Evolutionary conservation across 352 stramenopile genomes (phyloP), one percentile per base, ranked within the genome.

Genomic region (Globisporangium okanoganense): DNA sequence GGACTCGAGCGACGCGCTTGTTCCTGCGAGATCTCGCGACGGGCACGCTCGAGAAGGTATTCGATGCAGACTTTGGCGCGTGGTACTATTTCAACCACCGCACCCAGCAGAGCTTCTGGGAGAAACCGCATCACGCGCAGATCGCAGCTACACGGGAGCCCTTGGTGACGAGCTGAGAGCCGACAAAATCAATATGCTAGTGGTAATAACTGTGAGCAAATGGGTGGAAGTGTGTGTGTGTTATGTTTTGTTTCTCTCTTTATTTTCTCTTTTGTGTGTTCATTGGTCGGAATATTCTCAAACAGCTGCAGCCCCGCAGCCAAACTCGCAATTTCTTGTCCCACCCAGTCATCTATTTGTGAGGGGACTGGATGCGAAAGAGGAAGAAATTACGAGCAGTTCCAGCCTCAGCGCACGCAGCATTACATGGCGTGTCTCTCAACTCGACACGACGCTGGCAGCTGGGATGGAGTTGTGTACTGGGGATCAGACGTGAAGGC

Each of bases 1-100:
- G 73, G 14, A 75, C 56, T 41, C 73, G 72, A 56, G 61, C 69
- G 10, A 65, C 66, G 12, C 61, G 69, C 2, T 16, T 67, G n/a
- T 79, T 80, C 59, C 45, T 78, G 16, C 64, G 72, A 29, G 71
- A 82, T 12, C 58, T 85, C 5, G 64, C 65, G 2, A 65, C 45
- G 24, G 65, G 70, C 20, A 72, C 70, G 22, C 76, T 85, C 43
- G 65, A 79, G 57, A 77, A 74, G 41, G 49, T 75, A 22, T 79
- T 76, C 16, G 72, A 84, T 31, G 53, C 61, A 0, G 73, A 74
- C 40, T 77, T 67, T 35, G 65, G 71, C 16, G 57, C 66, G 9
- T 87, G 73, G 73, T 87, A 85, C 40, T 87, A 78, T 45, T 85
- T 75, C 62, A 87, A 85, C 61, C 61, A 56, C 27, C 75, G 75